Evolutionary conservation across 2,329 filamentous ascomycete species (phyloP), one percentile per base, ranked within the genome.

Genomic region (Chaetomiaceae sp.): DNA sequence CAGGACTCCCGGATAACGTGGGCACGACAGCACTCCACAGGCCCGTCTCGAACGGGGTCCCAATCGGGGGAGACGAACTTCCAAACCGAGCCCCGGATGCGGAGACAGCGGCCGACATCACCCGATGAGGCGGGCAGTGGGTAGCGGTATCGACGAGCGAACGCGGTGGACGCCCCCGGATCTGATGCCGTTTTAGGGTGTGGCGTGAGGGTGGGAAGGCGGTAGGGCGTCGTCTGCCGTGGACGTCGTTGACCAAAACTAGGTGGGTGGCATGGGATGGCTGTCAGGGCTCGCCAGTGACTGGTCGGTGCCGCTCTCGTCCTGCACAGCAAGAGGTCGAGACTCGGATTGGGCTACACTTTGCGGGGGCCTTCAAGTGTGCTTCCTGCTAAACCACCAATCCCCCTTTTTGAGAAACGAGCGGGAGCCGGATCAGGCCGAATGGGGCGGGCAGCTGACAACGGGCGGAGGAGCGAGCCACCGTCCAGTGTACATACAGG

Each of bases 71-170:
- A 55, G 52, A 57, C 54, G 49, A 58, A 38, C 56, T 53, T 58
- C 53, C 53, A 51, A 54, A 57, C 51, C 56, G 56, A 54, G 53
- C 54, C 53, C 56, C 51, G 31, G 42, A 43, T 35, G 23, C 50
- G 35, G 48, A 45, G 48, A 40, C 51, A 50, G 39, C 53, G 50
- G 51, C 44, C 54, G 56, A 60, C 61, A 63, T 62, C 54, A 58
- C 61, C 60, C 55, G 55, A 57, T 45, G 50, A 34, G 45, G 38
- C 34, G 48, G 53, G 46, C 9, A 39, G 43, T 43, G 47, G 25
- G 25, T 12, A 31, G 34, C 16, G 37, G 34, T 41, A 41, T 38
- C 50, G 33, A 35, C 47, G 17, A 51, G 19, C 12, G 30, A 51
- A 17, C 12, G 30, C 50, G 39, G 57, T 43, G 34, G 37, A 13